These are phyloP conservation scores for Brassica juncea DNA, from an alignment of 345 rosid genomes.

Conservation along the genomic window DNA sequence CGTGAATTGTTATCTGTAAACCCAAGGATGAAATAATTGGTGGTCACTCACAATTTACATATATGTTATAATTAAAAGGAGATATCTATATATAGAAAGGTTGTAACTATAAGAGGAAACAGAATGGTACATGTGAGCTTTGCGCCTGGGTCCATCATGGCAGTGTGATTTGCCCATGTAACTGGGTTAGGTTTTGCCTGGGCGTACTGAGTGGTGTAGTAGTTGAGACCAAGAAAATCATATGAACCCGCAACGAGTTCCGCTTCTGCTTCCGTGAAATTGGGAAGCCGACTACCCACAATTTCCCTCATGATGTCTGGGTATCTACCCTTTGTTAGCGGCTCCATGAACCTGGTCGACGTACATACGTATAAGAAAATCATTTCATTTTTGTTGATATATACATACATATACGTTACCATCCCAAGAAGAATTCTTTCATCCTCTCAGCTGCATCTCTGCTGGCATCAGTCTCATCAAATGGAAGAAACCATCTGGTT, in stretches of 20 bases:
- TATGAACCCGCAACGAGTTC: not conserved
- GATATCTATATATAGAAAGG: not conserved
- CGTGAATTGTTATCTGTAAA: not conserved
- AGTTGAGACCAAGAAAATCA: not conserved
- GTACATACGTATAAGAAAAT: not conserved
- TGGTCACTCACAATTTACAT: not conserved
- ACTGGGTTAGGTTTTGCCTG: not conserved
- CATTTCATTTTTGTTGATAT: not conserved
- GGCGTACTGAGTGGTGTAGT: not conserved
- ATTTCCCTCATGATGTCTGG: slow-evolving; percentile 20
- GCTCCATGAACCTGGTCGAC: slow-evolving; percentile 30
- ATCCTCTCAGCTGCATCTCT: slow-evolving; percentile 2
- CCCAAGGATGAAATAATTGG: not conserved
- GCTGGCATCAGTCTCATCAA: not conserved
- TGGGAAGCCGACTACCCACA: slow-evolving; percentile 24
- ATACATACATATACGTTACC: slow-evolving; percentile 5
- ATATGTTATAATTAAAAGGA: not conserved
- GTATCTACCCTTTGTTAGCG: slow-evolving; percentile 34
- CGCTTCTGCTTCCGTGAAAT: slow-evolving; percentile 1
- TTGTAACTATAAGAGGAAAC: not conserved
- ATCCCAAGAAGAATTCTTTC: slow-evolving; percentile 28
- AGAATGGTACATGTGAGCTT: not conserved
- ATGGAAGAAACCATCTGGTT: slow-evolving; percentile 38
- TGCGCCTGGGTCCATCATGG: slow-evolving; percentile 7
- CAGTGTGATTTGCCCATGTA: not conserved